Evolutionary conservation across 2,329 filamentous ascomycete genomes (phyloP).

Genomic region (Clonostachys byssicola): DNA sequence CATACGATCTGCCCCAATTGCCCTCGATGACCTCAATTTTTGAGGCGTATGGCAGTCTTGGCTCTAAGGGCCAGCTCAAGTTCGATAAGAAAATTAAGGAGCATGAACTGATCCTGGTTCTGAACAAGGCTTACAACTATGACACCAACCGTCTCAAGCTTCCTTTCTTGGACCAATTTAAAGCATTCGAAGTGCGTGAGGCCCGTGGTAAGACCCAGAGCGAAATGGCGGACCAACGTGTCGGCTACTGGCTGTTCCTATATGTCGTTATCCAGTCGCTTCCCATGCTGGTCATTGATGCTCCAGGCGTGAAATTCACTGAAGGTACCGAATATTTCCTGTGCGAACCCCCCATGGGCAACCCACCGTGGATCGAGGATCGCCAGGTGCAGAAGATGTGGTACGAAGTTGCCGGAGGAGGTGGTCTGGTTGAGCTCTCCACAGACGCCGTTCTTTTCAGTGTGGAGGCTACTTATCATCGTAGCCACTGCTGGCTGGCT

Average conservation of each 20-base stretch:
- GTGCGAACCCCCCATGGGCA: constrained; percentile 69
- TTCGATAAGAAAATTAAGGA: constrained; percentile 70
- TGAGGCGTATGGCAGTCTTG: constrained; percentile 58
- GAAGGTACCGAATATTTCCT: constrained; percentile 79
- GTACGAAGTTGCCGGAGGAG: constrained; percentile 69
- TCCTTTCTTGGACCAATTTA: constrained; percentile 67
- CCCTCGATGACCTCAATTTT: constrained; percentile 66
- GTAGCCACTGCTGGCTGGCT: constrained; percentile 52
- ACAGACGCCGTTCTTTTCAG: constrained; percentile 58
- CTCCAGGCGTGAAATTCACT: constrained; percentile 62
- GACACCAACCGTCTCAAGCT: constrained; percentile 56
- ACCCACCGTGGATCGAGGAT: constrained; percentile 69
- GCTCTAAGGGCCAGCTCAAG: constrained; percentile 71
- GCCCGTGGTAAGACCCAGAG: constrained; percentile 57
- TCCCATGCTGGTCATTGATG: constrained; percentile 74
- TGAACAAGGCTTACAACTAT: constrained; percentile 79
- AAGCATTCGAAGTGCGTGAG: constrained; percentile 66
- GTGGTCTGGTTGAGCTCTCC: constrained; percentile 52
- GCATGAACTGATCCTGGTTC: constrained; percentile 70
- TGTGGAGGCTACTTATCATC: constrained; percentile 56
- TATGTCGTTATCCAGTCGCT: constrained; percentile 75
- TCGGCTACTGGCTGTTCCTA: constrained; percentile 78
- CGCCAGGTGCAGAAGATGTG: constrained; percentile 62
- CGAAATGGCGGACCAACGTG: constrained; percentile 68
- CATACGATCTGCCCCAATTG: constrained; percentile 80